phyloP scores from a whole-genome alignment of 371 early-diverging fungal species.

The Apophysomyces sp. region DNA sequence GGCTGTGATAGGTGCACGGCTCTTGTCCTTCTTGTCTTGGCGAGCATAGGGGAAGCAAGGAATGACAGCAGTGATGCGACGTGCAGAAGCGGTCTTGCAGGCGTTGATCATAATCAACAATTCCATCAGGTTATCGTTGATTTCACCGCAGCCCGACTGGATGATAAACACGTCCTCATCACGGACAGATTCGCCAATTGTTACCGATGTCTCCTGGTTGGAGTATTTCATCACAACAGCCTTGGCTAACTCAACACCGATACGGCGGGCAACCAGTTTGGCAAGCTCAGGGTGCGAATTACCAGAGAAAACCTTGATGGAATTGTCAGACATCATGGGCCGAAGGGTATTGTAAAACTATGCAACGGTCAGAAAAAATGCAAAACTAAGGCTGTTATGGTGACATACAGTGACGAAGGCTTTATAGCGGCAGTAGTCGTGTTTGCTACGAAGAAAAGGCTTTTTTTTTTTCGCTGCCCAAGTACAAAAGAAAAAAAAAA shows the following conservation, averaged over 20 bases:
- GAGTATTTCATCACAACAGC: constrained; percentile 92
- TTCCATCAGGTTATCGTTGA: constrained; percentile 96
- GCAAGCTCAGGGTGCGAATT: constrained; percentile 96
- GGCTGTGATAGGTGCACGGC: constrained; percentile 91
- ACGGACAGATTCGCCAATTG: constrained; percentile 96
- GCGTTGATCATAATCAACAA: constrained; percentile 95
- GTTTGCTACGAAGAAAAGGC: neutral
- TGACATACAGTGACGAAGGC: neutral
- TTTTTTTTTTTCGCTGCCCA: neutral
- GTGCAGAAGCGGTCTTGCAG: constrained; percentile 95
- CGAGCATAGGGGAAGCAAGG: constrained; percentile 98
- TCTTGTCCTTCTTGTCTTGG: constrained; percentile 95
- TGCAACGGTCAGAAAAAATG: neutral
- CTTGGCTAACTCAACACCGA: constrained; percentile 89
- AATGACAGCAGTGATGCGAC: constrained; percentile 94
- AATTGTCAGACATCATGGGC: constrained; percentile 43
- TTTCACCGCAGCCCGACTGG: constrained; percentile 88
- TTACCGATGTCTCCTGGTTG: constrained; percentile 96
- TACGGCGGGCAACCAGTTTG: constrained; percentile 81
- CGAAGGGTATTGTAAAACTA: neutral
- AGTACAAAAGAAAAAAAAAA: constrained; percentile 6
- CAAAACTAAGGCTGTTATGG: neutral
- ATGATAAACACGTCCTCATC: constrained; percentile 91
- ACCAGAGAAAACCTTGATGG: constrained; percentile 94
- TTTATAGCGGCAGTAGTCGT: neutral